Conservation (phyloP, 2,329 filamentous ascomycete species). For the Ustulina deusta region DNA sequence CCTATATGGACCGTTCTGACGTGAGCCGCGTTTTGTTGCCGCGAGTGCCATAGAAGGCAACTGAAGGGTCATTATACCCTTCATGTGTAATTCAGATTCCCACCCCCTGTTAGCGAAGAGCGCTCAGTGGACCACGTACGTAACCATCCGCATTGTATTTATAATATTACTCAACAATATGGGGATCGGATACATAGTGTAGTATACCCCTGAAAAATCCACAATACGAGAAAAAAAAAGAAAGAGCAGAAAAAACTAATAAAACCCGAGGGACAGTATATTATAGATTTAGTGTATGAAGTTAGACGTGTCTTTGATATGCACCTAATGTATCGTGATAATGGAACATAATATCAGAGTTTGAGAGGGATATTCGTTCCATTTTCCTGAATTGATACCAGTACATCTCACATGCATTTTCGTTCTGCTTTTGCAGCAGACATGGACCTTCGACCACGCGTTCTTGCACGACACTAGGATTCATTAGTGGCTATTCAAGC, state of each 20-base stretch:
- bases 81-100: constrained; percentile 14
- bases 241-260: neutral
- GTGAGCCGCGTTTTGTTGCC: constrained; percentile 28
- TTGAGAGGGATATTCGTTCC: constrained; percentile 18
- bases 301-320: neutral
- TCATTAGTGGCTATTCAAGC: neutral
- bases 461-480: constrained; percentile 8
- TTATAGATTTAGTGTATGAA: neutral
- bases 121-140: constrained; percentile 29
- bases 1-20: constrained; percentile 23
- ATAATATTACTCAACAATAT: constrained; percentile 14
- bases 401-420: constrained; percentile 21
- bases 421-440: constrained; percentile 10
- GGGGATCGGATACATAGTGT: neutral
- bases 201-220: neutral
- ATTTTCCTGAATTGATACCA: constrained; percentile 8
- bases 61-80: constrained; percentile 9
- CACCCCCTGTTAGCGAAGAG: constrained; percentile 13
- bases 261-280: too few relatives aligned
- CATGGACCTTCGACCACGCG: constrained; percentile 3
- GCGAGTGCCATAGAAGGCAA: constrained; percentile 17
- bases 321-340: neutral
- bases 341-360: constrained; percentile 11
- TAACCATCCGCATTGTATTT: constrained; percentile 13
- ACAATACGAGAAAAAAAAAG: neutral